phyloP scores from a whole-genome alignment of 306 rosid species.

The Acacia confusa region DNA sequence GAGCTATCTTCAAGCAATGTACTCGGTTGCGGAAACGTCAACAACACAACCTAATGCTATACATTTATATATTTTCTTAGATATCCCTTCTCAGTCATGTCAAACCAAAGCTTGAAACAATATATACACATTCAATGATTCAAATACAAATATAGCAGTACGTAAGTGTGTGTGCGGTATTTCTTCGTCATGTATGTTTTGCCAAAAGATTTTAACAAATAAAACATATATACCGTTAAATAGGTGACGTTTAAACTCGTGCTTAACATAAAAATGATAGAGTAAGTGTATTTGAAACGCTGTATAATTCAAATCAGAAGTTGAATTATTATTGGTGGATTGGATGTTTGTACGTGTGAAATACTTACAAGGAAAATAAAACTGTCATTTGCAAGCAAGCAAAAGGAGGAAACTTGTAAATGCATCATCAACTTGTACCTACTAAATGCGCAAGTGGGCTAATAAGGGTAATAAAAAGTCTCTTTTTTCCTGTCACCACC shows the following conservation, averaged over 20 bases:
- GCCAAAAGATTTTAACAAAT: not conserved
- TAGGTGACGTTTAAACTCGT: not conserved
- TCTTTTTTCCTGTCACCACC: constrained; percentile 28
- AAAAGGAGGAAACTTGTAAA: constrained; percentile 18
- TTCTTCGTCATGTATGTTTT: not conserved
- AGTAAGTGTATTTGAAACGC: not conserved
- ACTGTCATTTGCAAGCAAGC: constrained; percentile 13
- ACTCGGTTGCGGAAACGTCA: constrained; percentile 40
- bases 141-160: not conserved
- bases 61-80: not conserved
- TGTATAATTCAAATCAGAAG: not conserved
- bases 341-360: not conserved
- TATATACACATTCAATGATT: not conserved
- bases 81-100: constrained; percentile 7
- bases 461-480: constrained; percentile 19
- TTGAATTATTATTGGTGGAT: not conserved
- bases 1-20: constrained; percentile 41
- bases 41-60: constrained; percentile 28
- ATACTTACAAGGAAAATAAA: not conserved
- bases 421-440: constrained; percentile 27
- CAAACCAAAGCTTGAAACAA: constrained; percentile 21
- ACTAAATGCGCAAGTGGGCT: constrained; percentile 37
- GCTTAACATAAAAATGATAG: not conserved
- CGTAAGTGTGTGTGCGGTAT: not conserved
- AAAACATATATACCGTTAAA: not conserved